These are phyloP conservation scores for Friedmanniomyces simplex DNA, from an alignment of 495 filamentous ascomycete species.

Conservation along the genomic window DNA sequence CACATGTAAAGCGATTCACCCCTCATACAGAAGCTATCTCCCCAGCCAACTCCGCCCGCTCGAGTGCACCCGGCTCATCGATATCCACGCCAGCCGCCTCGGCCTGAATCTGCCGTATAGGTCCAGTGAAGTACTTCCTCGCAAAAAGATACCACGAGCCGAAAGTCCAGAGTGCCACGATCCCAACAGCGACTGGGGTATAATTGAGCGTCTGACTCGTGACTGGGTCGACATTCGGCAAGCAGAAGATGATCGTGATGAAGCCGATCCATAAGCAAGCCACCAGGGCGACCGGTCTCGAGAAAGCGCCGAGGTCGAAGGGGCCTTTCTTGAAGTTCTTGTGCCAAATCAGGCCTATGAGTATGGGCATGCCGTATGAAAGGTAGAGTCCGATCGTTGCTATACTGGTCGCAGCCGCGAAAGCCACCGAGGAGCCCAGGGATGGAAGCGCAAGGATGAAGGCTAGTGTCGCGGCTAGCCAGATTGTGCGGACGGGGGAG, in stretches of 20 bases:
- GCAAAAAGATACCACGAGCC: constrained; percentile 42
- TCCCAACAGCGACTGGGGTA: constrained; percentile 53
- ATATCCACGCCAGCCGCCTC: constrained; percentile 39
- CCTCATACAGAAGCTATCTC: neutral
- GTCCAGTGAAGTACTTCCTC: constrained; percentile 48
- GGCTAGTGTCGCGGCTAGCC: constrained; percentile 45
- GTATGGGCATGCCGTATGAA: constrained; percentile 54
- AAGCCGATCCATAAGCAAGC: constrained; percentile 44
- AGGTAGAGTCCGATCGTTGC: constrained; percentile 57
- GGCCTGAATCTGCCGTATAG: constrained; percentile 44
- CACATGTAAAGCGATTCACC: too few relatives aligned
- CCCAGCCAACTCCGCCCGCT: constrained; percentile 31
- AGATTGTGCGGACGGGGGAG: constrained; percentile 46
- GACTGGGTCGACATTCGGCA: constrained; percentile 52
- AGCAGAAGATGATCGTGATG: constrained; percentile 53
- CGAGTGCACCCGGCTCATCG: constrained; percentile 40
- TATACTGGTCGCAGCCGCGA: constrained; percentile 49
- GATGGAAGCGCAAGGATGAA: constrained; percentile 51
- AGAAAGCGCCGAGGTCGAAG: constrained; percentile 47
- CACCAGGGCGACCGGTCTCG: constrained; percentile 43
- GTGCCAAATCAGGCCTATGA: constrained; percentile 44
- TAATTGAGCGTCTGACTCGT: constrained; percentile 51
- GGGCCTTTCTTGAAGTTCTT: constrained; percentile 33
- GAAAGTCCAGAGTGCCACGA: constrained; percentile 40
- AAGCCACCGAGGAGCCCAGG: constrained; percentile 51